Evolutionary conservation across 305 asterid species (phyloP).

Genomic region (Salvia sclarea): DNA sequence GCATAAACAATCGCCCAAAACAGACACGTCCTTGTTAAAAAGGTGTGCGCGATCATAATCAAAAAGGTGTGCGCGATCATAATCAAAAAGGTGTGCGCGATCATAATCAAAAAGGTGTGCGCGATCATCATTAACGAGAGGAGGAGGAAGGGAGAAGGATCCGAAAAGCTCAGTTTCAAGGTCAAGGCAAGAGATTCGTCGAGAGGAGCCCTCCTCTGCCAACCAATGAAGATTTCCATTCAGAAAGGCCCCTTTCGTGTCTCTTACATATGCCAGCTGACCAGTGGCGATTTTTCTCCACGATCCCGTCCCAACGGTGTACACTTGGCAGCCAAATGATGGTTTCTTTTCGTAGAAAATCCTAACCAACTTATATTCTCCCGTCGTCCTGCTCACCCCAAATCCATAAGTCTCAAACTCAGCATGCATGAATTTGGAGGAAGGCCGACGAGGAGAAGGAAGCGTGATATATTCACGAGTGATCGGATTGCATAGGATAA

Average conservation of each 20-base stretch:
- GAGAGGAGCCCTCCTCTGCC: background rate
- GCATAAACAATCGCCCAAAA: constrained; percentile 36
- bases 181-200: constrained; percentile 32
- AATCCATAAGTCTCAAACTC: constrained; percentile 38
- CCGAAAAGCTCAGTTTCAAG: constrained; percentile 48
- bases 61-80: too few relatives aligned
- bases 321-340: too few relatives aligned
- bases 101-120: too few relatives aligned
- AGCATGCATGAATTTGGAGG: background rate
- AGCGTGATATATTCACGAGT: constrained; percentile 40
- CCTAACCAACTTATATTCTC: constrained; percentile 39
- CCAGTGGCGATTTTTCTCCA: too few relatives aligned
- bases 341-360: background rate
- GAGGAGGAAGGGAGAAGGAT: constrained; percentile 9
- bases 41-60: too few relatives aligned
- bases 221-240: too few relatives aligned
- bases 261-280: too few relatives aligned
- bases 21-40: constrained; percentile 11
- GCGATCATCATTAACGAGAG: too few relatives aligned
- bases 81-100: too few relatives aligned
- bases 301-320: too few relatives aligned
- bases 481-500: constrained; percentile 43
- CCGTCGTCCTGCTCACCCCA: constrained; percentile 33
- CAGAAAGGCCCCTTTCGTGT: too few relatives aligned
- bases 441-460: constrained; percentile 13